phyloP scores from a whole-genome alignment of 2,329 filamentous ascomycete species.

The Pseudopyrenochaeta lycopersici region DNA sequence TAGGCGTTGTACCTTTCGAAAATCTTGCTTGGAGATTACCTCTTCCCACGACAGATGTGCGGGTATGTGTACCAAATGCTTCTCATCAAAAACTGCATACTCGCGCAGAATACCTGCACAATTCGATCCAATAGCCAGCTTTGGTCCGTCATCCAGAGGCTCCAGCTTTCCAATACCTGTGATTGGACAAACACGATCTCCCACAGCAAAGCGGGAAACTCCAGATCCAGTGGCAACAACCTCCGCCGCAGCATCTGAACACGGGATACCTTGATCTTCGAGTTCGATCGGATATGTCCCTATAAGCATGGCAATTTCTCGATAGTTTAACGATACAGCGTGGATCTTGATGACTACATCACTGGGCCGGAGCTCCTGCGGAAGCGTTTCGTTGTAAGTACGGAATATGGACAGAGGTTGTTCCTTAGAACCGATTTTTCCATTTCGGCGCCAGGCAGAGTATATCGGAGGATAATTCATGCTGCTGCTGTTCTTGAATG shows the following conservation, averaged over 20 bases:
- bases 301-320: conserved; percentile 38
- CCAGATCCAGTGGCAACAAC: conserved; percentile 27
- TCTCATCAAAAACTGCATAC: conserved; percentile 35
- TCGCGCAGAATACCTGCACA: conserved; percentile 30
- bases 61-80: conserved; percentile 34
- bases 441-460: conserved; percentile 25
- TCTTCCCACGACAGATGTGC: conserved; percentile 37
- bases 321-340: conserved; percentile 39
- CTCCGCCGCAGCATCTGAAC: conserved; percentile 37
- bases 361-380: conserved; percentile 14
- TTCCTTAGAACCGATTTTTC: conserved; percentile 15
- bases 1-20: too few relatives aligned
- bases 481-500: too few relatives aligned
- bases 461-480: too few relatives aligned
- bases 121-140: conserved; percentile 14
- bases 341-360: conserved; percentile 37
- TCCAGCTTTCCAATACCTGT: conserved; percentile 14
- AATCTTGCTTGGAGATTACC: too few relatives aligned
- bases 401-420: too few relatives aligned
- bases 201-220: conserved; percentile 26
- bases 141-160: conserved; percentile 16
- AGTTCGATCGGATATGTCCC: conserved; percentile 20
- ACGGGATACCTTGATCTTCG: conserved; percentile 22
- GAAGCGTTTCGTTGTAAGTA: conserved; percentile 26
- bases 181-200: conserved; percentile 35